Base-by-base conservation (phyloP, 139 green algal genomes). In the Chlamydomonas sphaeroides region DNA sequence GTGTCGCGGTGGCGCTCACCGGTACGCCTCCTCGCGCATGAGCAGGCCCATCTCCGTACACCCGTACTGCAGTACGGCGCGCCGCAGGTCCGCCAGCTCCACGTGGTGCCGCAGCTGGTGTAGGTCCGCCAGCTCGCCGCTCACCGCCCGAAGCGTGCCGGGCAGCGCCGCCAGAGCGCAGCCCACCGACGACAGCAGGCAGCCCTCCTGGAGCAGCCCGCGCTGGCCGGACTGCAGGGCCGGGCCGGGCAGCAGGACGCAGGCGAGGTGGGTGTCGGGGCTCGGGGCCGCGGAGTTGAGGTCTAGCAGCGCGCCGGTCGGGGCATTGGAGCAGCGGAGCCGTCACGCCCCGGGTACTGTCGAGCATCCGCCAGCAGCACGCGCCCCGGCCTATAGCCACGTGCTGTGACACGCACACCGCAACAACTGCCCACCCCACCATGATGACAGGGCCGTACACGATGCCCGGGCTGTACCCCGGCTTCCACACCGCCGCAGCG, bases 1-100 rank as follows among this genome's bases (percentile, higher is more conserved):
- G n/a, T n/a, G n/a, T n/a, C n/a, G n/a, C n/a, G n/a, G n/a, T n/a
- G n/a, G n/a, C n/a, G n/a, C 59, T 21, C 74, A 81, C 74, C 84
- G 57, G 59, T 77, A n/a, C 48, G 53, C 68, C 79, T 90, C 86
- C 72, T 90, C 86, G 25, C 72, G 69, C 75, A 86, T 32, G 53
- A 90, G 81, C 51, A 90, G 49, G 33, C 45, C 68, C 81, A 90
- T 72, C 86, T 90, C 86, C 59, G 73, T 68, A 5, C 45, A 35
- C 33, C 57, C 81, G 41, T 78, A 79, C 77, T 80, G 61, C 70
- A 90, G 73, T 23, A 90, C 65, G 5, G 65, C 56, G 8, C 76
- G 57, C 30, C 81, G 57, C 62, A 88, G 68, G 68, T 88, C 84
- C 30, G 84, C 78, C 70, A 79, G 35, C 65, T 87, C 83, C 53